Evolutionary conservation across 768 basidiomycete species (phyloP), one percentile per base, ranked within the genome.

Genomic region (Naematelia aurantialba): DNA sequence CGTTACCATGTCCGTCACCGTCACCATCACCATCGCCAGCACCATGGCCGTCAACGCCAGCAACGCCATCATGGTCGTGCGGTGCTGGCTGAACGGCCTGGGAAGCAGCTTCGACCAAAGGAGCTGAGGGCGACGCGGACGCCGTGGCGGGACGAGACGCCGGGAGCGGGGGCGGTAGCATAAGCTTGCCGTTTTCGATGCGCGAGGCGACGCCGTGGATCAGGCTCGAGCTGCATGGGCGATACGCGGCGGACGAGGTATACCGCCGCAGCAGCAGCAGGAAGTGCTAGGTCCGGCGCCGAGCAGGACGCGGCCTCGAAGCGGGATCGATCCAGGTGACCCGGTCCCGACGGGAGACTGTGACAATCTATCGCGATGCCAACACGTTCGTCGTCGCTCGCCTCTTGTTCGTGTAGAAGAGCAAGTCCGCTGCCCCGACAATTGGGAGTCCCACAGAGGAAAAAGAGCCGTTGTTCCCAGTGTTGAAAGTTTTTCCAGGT

Each of bases 91-190:
- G 49, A 27, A 51, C 4, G 3, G 19, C 22, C 49, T 27, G 19
- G 19, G 45, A 51, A 51, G 49, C 42, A n/a, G 22, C 49, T 17
- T 19, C 19, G 49, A 24, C 29, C 49, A 14, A 25, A 24, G 21
- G 22, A 3, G 48, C 14, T 5, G 24, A 27, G 14, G 48, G 27
- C 14, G 11, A 25, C 11, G 19, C 48, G 24, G 48, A 22, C 22
- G 22, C 48, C 19, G 22, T 22, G 17, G 22, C 26, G 19, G 26
- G 14, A 22, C 22, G 27, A 14, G 48, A 50, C 48, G 48, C 19
- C 13, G 52, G 52, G 52, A 27, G n/a, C 17, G 52, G 52, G 19
- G 52, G 52, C 27, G 52, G 52, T 30, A 52, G 52, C 52, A 52
- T 52, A 39, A 39, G 17, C 34, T 17, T 39, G 34, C 34, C 34